These are phyloP conservation scores for Obelidium mucronatum DNA, from an alignment of 192 early-diverging fungal genomes.

Conservation along the genomic window DNA sequence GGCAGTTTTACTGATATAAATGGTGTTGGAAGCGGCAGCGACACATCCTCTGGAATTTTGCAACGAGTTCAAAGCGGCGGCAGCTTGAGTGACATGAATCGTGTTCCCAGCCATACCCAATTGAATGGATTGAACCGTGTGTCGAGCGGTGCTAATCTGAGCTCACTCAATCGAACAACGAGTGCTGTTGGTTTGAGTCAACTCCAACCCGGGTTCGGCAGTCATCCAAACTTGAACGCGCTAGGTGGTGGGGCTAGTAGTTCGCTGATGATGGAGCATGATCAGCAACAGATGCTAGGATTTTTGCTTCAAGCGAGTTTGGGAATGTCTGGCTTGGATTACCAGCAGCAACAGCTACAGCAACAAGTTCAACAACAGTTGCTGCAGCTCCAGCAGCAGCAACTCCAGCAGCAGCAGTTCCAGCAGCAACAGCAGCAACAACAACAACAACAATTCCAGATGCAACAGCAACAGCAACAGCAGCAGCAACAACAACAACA, in stretches of 20 bases:
- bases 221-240: neutral
- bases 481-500: neutral
- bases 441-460: neutral
- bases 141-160: neutral
- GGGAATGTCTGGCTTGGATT: neutral
- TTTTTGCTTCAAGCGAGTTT: constrained; percentile 18
- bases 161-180: neutral
- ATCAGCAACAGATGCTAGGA: constrained; percentile 18
- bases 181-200: neutral
- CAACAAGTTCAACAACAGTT: neutral
- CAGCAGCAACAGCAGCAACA: neutral
- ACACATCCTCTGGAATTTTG: neutral
- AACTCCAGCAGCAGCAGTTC: too few species aligned
- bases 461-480: constrained; percentile 10
- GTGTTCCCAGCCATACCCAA: neutral
- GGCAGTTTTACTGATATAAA: neutral
- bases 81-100: neutral
- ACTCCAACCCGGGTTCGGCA: neutral
- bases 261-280: neutral
- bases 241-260: neutral
- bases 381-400: neutral
- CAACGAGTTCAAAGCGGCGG: constrained; percentile 14
- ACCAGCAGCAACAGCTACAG: too few species aligned
- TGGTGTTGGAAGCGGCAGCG: neutral
- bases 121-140: neutral